phyloP scores from a whole-genome alignment of 441 rosid genomes.

The Hura crepitans region DNA sequence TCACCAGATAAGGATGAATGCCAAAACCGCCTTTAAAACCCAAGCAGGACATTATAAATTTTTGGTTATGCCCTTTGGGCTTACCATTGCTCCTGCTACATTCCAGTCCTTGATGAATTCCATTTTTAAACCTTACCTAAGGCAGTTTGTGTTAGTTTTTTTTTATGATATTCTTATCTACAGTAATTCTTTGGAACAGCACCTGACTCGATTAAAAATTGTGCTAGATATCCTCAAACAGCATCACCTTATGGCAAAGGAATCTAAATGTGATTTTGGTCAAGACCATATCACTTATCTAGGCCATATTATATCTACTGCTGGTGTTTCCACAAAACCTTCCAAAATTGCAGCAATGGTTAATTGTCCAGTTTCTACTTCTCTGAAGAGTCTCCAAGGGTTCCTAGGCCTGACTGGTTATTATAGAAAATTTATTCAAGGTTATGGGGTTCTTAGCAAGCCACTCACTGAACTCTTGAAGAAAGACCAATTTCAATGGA shows the following conservation, averaged over 20 bases:
- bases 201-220: neutral
- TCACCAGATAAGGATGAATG: neutral
- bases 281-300: neutral
- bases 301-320: neutral
- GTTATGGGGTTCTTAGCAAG: neutral
- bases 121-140: neutral
- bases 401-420: neutral
- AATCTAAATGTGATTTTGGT: neutral
- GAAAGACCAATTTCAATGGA: neutral
- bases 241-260: neutral
- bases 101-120: neutral
- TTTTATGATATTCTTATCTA: neutral
- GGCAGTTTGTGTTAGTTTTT: neutral
- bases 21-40: neutral
- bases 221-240: neutral
- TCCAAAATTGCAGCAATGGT: neutral
- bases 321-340: neutral
- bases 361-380: neutral
- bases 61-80: neutral
- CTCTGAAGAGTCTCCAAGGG: neutral
- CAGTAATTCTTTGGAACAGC: neutral
- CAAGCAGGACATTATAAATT: neutral
- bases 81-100: neutral
- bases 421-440: neutral
- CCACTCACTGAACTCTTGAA: neutral